Base-by-base conservation (phyloP, 2,329 filamentous ascomycete genomes). In the Lecanicillium sp. region DNA sequence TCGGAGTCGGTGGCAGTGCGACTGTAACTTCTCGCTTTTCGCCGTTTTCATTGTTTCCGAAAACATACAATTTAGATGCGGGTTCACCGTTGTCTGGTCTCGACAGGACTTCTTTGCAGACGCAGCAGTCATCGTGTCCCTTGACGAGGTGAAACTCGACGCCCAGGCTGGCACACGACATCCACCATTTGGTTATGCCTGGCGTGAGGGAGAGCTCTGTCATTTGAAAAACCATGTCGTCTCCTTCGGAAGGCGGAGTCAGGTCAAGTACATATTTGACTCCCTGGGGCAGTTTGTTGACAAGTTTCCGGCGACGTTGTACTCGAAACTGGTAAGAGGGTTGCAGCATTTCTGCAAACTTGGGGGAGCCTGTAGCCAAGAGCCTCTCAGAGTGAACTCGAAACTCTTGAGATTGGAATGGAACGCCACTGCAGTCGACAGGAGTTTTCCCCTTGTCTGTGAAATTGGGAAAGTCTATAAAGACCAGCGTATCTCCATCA, bases 221-320 rank as follows among this genome's bases (percentile, higher is more conserved):
- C 41, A 78, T 64, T 42, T 75, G 63, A 17, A 74, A 69, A 2
- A 80, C 71, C 9, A 76, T 68, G 11, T 81, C 78, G 3, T 83
- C 77, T 2, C 76, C 80, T 50, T 80, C 71, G 0, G 58, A 57
- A 0, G 73, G 68, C 0, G 79, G 80, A 0, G 78, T 82, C 11
- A 84, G 62, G 46, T 85, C 78, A 27, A 85, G 49, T 14, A 82
- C 59, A 45, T 73, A 83, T 41, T 68, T 67, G 49, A 82, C 58
- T 1, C 65, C 70, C 3, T 56, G 47, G 0, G 60, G 62, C 9
- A 65, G 50, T 12, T 49, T 51, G 17, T 57, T 58, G 28, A 49
- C 49, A 27, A 62, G 46, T 30, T 58, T 58, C 15, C 58, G 58
- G 12, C 59, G 62, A 16, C 66, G 58, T 28, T 51, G 54, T 13